Evolutionary conservation across 2,329 filamentous ascomycete genomes (phyloP), one percentile per base, ranked within the genome.

Genomic region (Aspergillus tanneri): DNA sequence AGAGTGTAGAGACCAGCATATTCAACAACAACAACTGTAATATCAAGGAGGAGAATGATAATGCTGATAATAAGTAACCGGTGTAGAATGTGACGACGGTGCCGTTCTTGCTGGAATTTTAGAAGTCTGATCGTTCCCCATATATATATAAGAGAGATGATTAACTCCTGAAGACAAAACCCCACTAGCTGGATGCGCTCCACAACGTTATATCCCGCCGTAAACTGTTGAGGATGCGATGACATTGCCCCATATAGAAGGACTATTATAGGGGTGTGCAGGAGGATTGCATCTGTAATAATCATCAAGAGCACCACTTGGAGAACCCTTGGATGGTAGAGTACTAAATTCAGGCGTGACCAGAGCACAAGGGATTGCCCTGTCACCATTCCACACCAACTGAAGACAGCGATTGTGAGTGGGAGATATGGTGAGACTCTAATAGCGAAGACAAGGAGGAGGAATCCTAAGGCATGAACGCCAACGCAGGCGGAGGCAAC

Each of bases 1-100:
- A 73, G 50, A 2, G 63, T 55, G 21, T 70, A 69, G 23, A 72
- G 66, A 16, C 68, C 63, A 12, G 67, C 66, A 52, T 71, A 72
- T 23, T 70, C 60, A 3, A 73, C 54, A 16, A 62, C 66, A 7
- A 78, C 56, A 10, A 76, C 40, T 3, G 68, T 66, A 47, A 74
- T 56, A 52, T 79, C 76, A n/a, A 78, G 63, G 2, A 71, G 21
- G 7, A 79, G 67, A 16, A 78, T 71, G 19, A 77, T 39, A 0
- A 74, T 51, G 54, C 78, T 78, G 37, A 75, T 68, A 24, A 78
- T 69, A 46, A 85, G 80, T 68, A 84, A 79, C 43, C 66, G 57
- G n/a, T 43, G 41, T 0, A 64, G 54, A 21, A 65, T 59, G 1
- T 53, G 58, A 6, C 51, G 44, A 2, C 50, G 55, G 4, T 50